Evolutionary conservation across 2,329 filamentous ascomycete genomes (phyloP).

Genomic region (Fusarium gaditjirri): DNA sequence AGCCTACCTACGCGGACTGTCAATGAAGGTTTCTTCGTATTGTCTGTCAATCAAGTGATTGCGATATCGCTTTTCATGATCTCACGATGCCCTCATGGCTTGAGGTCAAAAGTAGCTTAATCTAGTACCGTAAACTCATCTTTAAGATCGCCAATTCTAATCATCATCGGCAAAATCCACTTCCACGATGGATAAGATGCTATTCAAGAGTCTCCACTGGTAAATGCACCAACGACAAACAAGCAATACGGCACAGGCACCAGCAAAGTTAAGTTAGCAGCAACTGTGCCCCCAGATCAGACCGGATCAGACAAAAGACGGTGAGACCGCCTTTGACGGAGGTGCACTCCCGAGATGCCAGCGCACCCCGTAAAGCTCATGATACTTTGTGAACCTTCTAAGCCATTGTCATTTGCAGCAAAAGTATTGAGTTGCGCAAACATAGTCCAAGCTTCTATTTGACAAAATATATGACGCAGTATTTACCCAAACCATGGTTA

Average conservation of each 20-base stretch:
- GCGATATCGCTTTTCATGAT: background rate
- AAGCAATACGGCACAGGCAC: constrained; percentile 28
- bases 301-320: constrained; percentile 31
- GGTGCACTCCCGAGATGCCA: constrained; percentile 23
- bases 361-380: constrained; percentile 20
- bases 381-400: background rate
- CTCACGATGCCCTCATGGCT: background rate
- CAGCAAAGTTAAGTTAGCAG: constrained; percentile 1
- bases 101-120: background rate
- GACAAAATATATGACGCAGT: constrained; percentile 10
- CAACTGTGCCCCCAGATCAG: constrained; percentile 4
- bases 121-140: background rate
- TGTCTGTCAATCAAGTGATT: background rate
- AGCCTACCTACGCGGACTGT: too few species aligned
- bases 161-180: constrained; percentile 17
- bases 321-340: constrained; percentile 32
- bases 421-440: background rate
- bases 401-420: background rate
- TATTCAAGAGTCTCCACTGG: constrained; percentile 22
- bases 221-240: constrained; percentile 31
- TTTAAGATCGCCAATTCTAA: background rate
- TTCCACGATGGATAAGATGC: constrained; percentile 8
- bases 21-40: background rate
- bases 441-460: constrained; percentile 3
- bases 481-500: constrained; percentile 4